Base-by-base conservation (phyloP, 108 stramenopile species). In the Pseudonitzschia multiseries region DNA sequence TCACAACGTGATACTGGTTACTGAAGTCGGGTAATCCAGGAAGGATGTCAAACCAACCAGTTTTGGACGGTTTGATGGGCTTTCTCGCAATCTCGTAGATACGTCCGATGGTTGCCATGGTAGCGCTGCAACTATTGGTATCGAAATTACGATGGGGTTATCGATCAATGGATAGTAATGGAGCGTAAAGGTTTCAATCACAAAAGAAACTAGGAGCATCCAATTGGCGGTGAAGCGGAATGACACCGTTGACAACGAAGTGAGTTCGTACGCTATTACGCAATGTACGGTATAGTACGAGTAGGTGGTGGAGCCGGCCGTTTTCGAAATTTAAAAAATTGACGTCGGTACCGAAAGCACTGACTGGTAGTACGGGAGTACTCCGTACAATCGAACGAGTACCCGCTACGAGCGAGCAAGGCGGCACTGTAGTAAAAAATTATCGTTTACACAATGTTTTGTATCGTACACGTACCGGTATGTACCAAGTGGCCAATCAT, bases 51-150 rank as follows among this genome's bases (percentile, higher is more conserved):
- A 48, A 48, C 46, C 26, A 67, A 22, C 44, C 66, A 67, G 43
- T 3, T 5, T 26, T 31, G 4, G 64, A 10, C 33, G 22, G 17
- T 43, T 67, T 29, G 53, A 60, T 54, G 12, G 75, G 75, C 32
- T 18, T 64, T 22, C 60, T 44, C 0, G 75, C 75, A 18, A 76
- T 46, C 59, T 76, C 61, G 59, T 76, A 76, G 43, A 76, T 28
- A 59, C 73, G 50, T 22, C 24, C 41, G 61, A 17, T 44, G 33
- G 33, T 28, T 15, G 63, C 62, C 72, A 73, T 73, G 27, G 50
- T 10, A 24, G 36, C 15, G 15, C 2, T 18, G 61, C 15, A 62
- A 18, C 46, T 14, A 5, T 48, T 14, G 17, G 2, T 2, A 2
- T 14, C 4, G 18, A 48, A 48, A 48, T 48, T 14, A 48, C 8